Evolutionary conservation across 257 asterid genomes (phyloP), one percentile per base, ranked within the genome.

Genomic region (Nicotiana obtusifolia): DNA sequence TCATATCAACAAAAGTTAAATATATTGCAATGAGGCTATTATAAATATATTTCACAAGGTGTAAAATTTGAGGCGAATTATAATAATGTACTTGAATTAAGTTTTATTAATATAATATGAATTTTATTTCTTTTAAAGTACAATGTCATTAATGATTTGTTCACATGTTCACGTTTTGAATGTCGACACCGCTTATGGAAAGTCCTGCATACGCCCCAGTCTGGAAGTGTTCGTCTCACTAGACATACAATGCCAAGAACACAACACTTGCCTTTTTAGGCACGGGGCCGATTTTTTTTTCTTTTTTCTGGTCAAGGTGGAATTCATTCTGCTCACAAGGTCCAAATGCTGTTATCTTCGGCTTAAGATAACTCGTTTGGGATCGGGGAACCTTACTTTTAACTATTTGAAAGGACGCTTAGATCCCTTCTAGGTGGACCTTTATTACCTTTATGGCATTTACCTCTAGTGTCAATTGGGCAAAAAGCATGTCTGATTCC

Each of bases 401-500:
- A n/a, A 37, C 56, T n/a, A 41, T 20, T 69, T 37, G 77, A 69
- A 41, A 69, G 57, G 30, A 41, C 19, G 10, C 56, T 68, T 11
- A 10, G 77, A n/a, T 35, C 19, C 52, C 56, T 68, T 17, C 77
- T 69, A n/a, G 77, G 41, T 37, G 31, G 31, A 20, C 57, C 56
- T 69, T 10, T 69, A 37, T 69, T 17, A 68, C 54, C 54, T 35
- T 68, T 68, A 68, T 68, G 76, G 33, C 77, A 65, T 65, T 65
- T 65, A 7, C 24, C 49, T 7, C 49, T 30, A 7, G 13, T 65
- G 14, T 20, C 47, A 30, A 41, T 7, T 71, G 59, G 78, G 59
- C 7, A 20, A 71, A 37, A 22, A 30, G 60, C 78, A 8, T 3
- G 60, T 13, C 37, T 71, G 57, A 41, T 37, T 71, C 60, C 24